Percentiles rank a stretch among this genome's conserved stretches.
Conservation (phyloP, 1,284 basidiomycete species). For the Puccinia horiana region DNA sequence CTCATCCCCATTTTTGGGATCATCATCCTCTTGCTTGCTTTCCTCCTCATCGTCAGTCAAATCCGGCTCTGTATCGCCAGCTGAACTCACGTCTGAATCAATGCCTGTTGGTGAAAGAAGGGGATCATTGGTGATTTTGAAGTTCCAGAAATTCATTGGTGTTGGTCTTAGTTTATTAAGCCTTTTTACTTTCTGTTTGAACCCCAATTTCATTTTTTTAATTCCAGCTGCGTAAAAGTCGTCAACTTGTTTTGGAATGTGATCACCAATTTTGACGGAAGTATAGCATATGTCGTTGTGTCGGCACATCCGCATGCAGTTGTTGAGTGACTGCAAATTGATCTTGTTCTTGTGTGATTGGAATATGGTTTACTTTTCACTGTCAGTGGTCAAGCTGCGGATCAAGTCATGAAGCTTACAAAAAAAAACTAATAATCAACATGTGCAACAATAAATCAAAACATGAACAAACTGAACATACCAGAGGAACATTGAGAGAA, state of each 20-base stretch:
- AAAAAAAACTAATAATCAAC: neutral
- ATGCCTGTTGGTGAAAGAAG: neutral
- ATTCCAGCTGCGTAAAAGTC: neutral
- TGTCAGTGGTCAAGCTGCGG: neutral
- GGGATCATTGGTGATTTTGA: neutral
- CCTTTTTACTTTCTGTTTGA: neutral
- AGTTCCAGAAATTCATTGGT: neutral
- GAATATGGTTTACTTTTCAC: neutral
- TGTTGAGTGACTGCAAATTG: neutral
- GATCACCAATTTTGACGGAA: neutral
- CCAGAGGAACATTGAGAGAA: constrained; percentile 20
- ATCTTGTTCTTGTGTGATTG: neutral
- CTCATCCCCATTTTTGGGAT: neutral
- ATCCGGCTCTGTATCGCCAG: neutral
- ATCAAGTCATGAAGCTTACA: neutral
- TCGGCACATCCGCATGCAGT: constrained; percentile 5
- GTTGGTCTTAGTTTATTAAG: constrained; percentile 1
- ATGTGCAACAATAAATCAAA: neutral
- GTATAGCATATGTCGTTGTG: neutral
- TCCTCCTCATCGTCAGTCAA: neutral
- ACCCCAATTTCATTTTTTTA: neutral
- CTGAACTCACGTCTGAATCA: neutral
- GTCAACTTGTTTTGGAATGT: neutral
- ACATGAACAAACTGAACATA: neutral
- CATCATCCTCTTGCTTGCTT: neutral